A percentile compares a stretch with the other conserved stretches of the same genome.
These are phyloP conservation scores for Microbotryum silenes-acaulis DNA, from an alignment of 1,284 basidiomycete genomes.

Conservation along the genomic window DNA sequence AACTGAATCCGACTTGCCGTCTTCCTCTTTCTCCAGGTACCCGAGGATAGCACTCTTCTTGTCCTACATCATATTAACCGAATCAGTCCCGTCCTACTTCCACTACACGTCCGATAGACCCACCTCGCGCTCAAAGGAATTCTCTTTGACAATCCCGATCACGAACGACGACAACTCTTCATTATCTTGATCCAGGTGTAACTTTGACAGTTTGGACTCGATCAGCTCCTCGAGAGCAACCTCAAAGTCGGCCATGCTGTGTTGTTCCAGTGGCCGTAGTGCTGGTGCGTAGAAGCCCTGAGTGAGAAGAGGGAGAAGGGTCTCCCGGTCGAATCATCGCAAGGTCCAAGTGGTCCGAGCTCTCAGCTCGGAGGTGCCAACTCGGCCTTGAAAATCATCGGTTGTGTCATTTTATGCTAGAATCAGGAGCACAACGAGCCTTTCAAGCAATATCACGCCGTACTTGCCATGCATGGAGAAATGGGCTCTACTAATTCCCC, in stretches of 20 bases:
- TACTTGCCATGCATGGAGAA: no score
- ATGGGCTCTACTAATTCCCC: no score
- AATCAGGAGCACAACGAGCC: no score
- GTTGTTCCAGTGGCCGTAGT: no score
- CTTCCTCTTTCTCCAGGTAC: conserved; percentile 23
- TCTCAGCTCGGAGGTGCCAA: no score
- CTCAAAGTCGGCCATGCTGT: background rate
- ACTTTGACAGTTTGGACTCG: conserved; percentile 6
- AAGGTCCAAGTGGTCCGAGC: no score
- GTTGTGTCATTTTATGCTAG: no score
- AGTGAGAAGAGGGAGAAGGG: no score
- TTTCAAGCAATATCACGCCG: no score
- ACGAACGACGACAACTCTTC: conserved; percentile 16
- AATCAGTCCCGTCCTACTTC: background rate
- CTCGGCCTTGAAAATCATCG: no score
- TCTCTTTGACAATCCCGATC: conserved; percentile 20
- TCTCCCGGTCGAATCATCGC: no score
- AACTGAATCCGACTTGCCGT: conserved; percentile 10
- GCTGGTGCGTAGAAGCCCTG: no score
- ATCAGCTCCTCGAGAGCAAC: conserved; percentile 19
- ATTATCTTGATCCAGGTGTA: conserved; percentile 15
- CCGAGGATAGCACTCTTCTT: conserved; percentile 27
- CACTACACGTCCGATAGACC: background rate
- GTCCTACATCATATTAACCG: conserved; percentile 10
- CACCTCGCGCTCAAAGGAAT: conserved; percentile 24